Evolutionary conservation across 2,329 filamentous ascomycete species (phyloP), one percentile per base, ranked within the genome.

Genomic region (Colletotrichum simmondsii): DNA sequence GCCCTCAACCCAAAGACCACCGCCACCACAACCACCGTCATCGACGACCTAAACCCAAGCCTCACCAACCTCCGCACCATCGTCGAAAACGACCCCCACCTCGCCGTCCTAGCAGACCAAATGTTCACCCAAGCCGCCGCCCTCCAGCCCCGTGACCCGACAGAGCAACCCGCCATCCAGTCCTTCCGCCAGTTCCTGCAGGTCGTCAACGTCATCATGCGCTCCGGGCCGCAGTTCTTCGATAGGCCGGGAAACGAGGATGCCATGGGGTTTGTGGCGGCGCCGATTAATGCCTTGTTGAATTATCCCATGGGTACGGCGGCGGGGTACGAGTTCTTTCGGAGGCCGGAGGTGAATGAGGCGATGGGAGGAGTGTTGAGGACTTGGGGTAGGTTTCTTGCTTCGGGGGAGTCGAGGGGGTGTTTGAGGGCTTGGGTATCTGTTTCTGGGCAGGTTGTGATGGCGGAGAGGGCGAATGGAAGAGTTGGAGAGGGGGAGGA

Each of bases 291-390:
- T 69, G 89, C 88, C 0, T 82, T 91, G 10, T 79, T 91, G 14
- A 87, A 90, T 76, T 91, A 88, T 84, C 87, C 89, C 0, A 91
- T 91, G 89, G 86, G 82, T 3, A 91, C 88, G 0, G 81, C 83
- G 0, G 85, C 83, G 32, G 90, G 90, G 0, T 87, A 85, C 68
- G 87, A 87, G 0, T 87, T 87, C 49, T 91, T 91, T 76, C 82
- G 89, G 1, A 84, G 87, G 52, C 80, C 83, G 0, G 83, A 87
- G 1, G 86, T 91, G 72, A 91, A 91, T 74, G 79, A 75, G 2
- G 83, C 85, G 77, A 66, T 91, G 14, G 87, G 87, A 75, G 86
- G 85, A 70, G 80, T 91, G 0, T 81, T 91, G 19, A 83, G 87
- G 46, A 80, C 79, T 8, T 89, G 87, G 87, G 69, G 68, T 1